Conservation (phyloP, 805 yeast genomes). For the Brettanomyces nanus region DNA sequence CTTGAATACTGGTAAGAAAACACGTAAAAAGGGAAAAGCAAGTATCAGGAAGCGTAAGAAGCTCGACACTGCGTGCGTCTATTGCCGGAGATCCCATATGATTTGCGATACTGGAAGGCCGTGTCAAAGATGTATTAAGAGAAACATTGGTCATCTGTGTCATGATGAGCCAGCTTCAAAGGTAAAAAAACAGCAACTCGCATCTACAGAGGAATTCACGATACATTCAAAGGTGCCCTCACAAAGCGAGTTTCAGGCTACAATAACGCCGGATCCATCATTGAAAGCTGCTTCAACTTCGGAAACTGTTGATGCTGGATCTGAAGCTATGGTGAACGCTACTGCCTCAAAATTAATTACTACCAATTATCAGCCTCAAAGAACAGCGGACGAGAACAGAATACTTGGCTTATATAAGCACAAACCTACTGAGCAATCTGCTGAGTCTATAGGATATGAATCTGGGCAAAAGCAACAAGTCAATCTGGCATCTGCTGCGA, state of each 20-base stretch:
- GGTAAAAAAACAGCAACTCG: slow-evolving; percentile 14
- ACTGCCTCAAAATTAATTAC: not conserved
- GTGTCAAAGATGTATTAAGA: slow-evolving; percentile 74
- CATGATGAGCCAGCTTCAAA: slow-evolving; percentile 56
- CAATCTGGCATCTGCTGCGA: slow-evolving; percentile 15
- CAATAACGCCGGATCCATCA: not conserved
- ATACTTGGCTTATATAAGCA: slow-evolving; percentile 1
- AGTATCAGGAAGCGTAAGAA: slow-evolving; percentile 32
- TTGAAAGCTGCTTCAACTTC: slow-evolving; percentile 2
- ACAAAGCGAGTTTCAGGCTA: too few species aligned
- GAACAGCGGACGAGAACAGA: not conserved
- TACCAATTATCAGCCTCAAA: not conserved
- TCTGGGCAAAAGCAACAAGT: slow-evolving; percentile 1
- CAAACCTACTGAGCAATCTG: slow-evolving; percentile 3
- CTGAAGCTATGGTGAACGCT: too few species aligned
- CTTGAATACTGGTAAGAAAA: too few species aligned
- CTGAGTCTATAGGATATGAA: not conserved
- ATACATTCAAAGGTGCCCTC: too few species aligned
- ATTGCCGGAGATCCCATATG: slow-evolving; percentile 90
- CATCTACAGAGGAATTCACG: too few species aligned
- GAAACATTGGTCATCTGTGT: slow-evolving; percentile 85
- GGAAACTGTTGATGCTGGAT: too few species aligned
- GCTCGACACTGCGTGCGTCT: slow-evolving; percentile 71
- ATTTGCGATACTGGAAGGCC: slow-evolving; percentile 77
- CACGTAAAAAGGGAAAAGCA: not conserved